phyloP scores from a whole-genome alignment of 768 basidiomycete genomes.

The Clitopilus passeckerianus region DNA sequence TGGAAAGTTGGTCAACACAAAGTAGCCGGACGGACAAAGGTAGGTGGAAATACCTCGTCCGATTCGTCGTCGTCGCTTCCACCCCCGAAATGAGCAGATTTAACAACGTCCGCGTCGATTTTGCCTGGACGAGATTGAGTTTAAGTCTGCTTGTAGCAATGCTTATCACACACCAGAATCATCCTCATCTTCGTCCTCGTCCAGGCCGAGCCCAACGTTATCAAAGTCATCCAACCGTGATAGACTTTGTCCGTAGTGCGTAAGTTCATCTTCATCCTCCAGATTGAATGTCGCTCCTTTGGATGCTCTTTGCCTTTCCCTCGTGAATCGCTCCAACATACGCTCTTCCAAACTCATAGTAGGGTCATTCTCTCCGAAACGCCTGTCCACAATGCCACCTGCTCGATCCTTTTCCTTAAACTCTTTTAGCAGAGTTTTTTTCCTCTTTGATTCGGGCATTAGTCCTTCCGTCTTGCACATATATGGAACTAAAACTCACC shows the following conservation, averaged over 20 bases:
- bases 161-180: constrained; percentile 29
- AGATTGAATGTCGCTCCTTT: constrained; percentile 82
- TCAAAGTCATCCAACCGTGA: constrained; percentile 86
- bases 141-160: background rate
- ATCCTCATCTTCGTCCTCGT: constrained; percentile 55
- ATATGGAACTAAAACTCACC: constrained; percentile 35
- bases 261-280: constrained; percentile 87
- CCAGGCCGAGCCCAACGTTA: constrained; percentile 54
- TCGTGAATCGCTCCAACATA: constrained; percentile 94
- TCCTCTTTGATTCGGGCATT: constrained; percentile 48
- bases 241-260: constrained; percentile 86
- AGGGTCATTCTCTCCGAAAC: constrained; percentile 95
- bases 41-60: constrained; percentile 32
- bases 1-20: constrained; percentile 18
- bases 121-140: constrained; percentile 39
- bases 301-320: constrained; percentile 76
- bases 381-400: constrained; percentile 87
- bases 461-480: background rate
- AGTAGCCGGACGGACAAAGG: background rate
- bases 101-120: constrained; percentile 64
- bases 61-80: constrained; percentile 42
- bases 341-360: constrained; percentile 92
- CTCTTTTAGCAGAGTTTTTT: constrained; percentile 85
- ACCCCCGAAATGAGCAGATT: constrained; percentile 78
- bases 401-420: constrained; percentile 75